Evolutionary conservation across 345 rosid species (phyloP).

Genomic region (Erysimum cheiranthoides): DNA sequence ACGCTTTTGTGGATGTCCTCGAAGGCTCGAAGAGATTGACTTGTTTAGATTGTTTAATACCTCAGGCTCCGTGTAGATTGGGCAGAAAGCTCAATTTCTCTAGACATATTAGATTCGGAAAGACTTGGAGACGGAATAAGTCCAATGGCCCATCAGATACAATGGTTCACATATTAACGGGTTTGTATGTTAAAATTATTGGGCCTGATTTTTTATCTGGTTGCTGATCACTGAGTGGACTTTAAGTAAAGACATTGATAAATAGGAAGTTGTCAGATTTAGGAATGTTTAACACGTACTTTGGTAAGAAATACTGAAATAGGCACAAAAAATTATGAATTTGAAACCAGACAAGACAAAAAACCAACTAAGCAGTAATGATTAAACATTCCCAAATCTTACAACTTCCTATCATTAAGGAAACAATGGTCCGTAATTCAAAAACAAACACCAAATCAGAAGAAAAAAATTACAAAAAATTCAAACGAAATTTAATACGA

Average conservation of each 20-base stretch:
- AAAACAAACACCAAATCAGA: background rate
- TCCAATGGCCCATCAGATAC: slow-evolving; percentile 8
- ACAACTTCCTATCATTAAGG: background rate
- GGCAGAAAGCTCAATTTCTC: too few relatives aligned
- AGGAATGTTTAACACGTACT: background rate
- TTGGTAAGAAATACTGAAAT: background rate
- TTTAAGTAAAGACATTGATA: background rate
- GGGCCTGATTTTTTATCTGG: background rate
- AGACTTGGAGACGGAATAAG: background rate
- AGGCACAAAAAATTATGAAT: background rate
- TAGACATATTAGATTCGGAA: background rate
- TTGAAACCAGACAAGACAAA: slow-evolving; percentile 1
- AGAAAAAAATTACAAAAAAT: background rate
- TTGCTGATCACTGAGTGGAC: background rate
- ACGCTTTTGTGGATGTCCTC: too few relatives aligned
- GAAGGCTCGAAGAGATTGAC: too few relatives aligned
- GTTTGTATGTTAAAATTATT: background rate
- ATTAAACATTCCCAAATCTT: background rate
- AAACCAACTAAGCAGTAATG: background rate
- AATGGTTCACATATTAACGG: background rate
- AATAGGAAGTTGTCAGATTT: background rate
- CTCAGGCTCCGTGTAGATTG: too few relatives aligned
- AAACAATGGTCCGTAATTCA: slow-evolving; percentile 5
- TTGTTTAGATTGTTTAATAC: too few relatives aligned
- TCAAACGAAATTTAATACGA: background rate